Evolutionary conservation across 139 green algal species (phyloP).

Genomic region (Dunaliella sp.): DNA sequence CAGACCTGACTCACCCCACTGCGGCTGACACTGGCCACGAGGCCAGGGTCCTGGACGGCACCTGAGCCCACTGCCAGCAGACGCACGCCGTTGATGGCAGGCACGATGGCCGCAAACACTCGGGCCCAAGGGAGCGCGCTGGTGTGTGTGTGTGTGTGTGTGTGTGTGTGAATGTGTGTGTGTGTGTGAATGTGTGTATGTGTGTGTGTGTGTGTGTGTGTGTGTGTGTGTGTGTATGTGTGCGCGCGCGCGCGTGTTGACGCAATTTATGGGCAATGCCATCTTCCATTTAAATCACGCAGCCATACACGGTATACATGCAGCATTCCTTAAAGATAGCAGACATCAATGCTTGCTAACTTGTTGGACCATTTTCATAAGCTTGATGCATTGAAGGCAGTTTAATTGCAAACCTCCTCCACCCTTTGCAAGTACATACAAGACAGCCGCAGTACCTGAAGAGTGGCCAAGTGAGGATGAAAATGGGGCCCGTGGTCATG

Average conservation of each 20-base stretch:
- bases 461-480: slow-evolving; percentile 81
- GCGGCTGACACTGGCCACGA: slow-evolving; percentile 75
- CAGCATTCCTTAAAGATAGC: no score
- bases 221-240: not conserved
- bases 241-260: not conserved
- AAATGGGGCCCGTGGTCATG: slow-evolving; percentile 82
- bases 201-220: not conserved
- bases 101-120: not conserved
- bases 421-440: no score
- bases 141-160: not conserved
- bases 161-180: not conserved
- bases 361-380: no score
- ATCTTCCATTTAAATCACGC: not conserved
- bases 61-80: slow-evolving; percentile 66
- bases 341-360: no score
- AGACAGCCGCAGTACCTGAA: no score
- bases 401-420: no score
- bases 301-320: not conserved
- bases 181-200: not conserved
- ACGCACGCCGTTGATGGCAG: slow-evolving; percentile 18
- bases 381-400: no score
- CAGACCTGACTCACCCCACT: slow-evolving; percentile 30
- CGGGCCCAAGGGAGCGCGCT: not conserved
- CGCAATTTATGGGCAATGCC: not conserved
- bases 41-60: slow-evolving; percentile 54